Base-by-base conservation (phyloP, 352 stramenopile species). In the Pythium folliculosum region DNA sequence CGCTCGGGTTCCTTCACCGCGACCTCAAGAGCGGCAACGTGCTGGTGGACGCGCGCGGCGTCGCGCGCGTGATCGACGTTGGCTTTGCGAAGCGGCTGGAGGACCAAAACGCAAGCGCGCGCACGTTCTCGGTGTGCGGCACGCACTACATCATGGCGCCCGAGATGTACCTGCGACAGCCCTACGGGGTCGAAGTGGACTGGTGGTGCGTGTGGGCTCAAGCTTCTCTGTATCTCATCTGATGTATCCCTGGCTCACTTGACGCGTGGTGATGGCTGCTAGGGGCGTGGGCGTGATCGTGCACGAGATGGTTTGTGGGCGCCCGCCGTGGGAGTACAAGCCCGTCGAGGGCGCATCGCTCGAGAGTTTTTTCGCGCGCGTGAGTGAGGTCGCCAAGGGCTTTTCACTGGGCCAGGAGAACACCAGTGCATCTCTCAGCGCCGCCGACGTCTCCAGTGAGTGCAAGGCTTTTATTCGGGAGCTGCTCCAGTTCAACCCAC, bases 21-120 rank as follows among this genome's bases (percentile, higher is more conserved):
- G 86, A 95, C 32, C 62, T 95, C 16, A 95, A 95, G 64, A 95
- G 81, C 54, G 86, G 86, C 17, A 95, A 95, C 53, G 65, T 92
- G 3, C 57, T 95, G 19, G 59, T 92, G 12, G 69, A 75, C 21
- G 65, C 43, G 6, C 27, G 66, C 3, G 84, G 86, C 7, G 74
- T 77, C 27, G 70, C 58, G 12, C 83, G 82, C 49, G 72, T 95
- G 25, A 89, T 95, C 47, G 86, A 95, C 72, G 93, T 90, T 71
- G 86, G 86, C 27, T 76, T 95, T 52, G 76, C 86, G 21, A 43
- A 43, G 23, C 25, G 14, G 21, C 44, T 54, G 19, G 19, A 45
- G 0, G 23, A 40, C 10, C 40, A 47, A 13, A 47, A n/a, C 27
- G 3, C 49, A 2, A 25, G 38, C 13, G 30, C 17, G 43, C 21